Base-by-base conservation (phyloP, 306 rosid species). In the Mucuna pruriens region DNA sequence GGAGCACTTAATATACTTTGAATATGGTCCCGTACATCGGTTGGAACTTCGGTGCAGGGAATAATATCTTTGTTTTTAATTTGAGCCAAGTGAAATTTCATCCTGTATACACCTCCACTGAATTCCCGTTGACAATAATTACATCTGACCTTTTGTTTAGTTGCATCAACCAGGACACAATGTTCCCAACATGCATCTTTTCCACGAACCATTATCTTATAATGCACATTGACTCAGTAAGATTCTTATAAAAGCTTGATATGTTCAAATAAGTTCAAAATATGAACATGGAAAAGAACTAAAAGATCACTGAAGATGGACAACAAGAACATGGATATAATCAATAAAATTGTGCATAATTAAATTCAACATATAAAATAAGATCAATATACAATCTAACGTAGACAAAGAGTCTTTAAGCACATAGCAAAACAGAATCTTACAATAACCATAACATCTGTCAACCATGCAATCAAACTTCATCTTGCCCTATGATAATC, bases 11-110 rank as follows among this genome's bases (percentile, higher is more conserved):
- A 62, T 77, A 90, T 84, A 34, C 84, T 89, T 75, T 76, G 87
- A 84, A 92, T 90, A 71, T 74, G 90, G 84, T 89, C 91, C 16
- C 89, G 84, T 48, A 90, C 97, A 65, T 89, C 86, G 20, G 74
- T 77, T 11, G 97, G 95, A 65, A 90, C 95, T 75, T 88, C 87
- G 2, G 93, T 45, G 69, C 93, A 89, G 16, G 93, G 95, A 63
- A 92, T 81, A 49, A 92, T 88, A 71, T 90, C 97, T 79, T 92
- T 92, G 89, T 92, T 92, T 86, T 90, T 86, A 7, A 90, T 85
- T 88, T 90, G 95, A 75, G 97, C 93, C 61, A 90, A 86, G 89
- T 92, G 97, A 84, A 92, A 92, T 81, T 92, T 92, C 97, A 92
- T 92, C 79, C 91, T 89, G 76, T 92, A 90, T 10, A 90, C 95